Base-by-base conservation (phyloP, 495 filamentous ascomycete species). In the Talaromyces liani region DNA sequence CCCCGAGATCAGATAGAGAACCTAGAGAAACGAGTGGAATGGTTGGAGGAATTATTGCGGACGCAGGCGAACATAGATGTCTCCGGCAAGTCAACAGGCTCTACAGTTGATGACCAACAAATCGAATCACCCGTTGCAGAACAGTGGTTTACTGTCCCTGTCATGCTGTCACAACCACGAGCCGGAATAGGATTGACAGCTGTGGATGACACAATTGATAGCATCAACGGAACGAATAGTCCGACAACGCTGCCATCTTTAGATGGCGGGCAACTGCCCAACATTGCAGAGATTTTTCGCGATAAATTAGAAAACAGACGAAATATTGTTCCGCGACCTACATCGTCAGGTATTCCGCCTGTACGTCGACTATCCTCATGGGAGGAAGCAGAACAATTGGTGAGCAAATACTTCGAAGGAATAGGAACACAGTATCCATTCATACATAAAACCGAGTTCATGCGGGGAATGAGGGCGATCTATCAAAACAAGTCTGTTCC, bases 21-120 rank as follows among this genome's bases (percentile, higher is more conserved):
- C 56, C 64, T 83, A 10, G 79, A 83, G 63, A 82, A 82, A 65
- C 74, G 81, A 29, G 81, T 83, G 22, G 73, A 70, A 73, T 81
- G 79, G 72, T 64, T 83, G 53, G 80, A 83, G 63, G 73, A 75
- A 24, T 64, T 80, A 0, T 70, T 83, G 49, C 73, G 69, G 10
- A 71, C 68, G 45, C 76, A 75, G 64, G 73, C 76, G 4, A 76
- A 76, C 16, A 70, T 79, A 25, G 55, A 72, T 2, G 74, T 79
- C n/a, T 65, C 69, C 12, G 71, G 77, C 7, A 60, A 75, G 31
- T 62, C 70, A 1, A 79, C 73, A 4, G 75, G 75, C 14, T 69
- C 72, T 14, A 58, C 68, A 0, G 71, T 78, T 39, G 75, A 58
- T 33, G 60, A 27, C 20, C 20, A n/a, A 0, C 39, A 33, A 10